phyloP scores from a whole-genome alignment of 345 rosid genomes.

The Lenwebbia sp. region DNA sequence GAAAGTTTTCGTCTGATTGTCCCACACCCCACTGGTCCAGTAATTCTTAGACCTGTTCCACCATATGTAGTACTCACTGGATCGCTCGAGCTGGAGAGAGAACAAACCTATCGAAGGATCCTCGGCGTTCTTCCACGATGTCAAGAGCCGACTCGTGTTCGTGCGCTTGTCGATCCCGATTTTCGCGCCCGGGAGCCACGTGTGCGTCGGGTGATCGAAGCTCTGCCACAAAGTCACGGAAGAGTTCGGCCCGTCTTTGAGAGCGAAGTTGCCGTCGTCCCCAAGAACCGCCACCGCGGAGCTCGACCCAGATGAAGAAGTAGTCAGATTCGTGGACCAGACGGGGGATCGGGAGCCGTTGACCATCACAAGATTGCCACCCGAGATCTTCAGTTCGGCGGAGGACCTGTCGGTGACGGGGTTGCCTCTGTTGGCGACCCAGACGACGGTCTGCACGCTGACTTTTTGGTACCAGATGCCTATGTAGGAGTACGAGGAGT shows the following conservation, averaged over 20 bases:
- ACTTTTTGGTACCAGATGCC: constrained; percentile 56
- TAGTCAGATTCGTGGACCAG: constrained; percentile 57
- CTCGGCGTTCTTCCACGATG: constrained; percentile 50
- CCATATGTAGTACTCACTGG: constrained; percentile 33
- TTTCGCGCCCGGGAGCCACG: constrained; percentile 73
- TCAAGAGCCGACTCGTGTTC: constrained; percentile 19
- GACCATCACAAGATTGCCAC: constrained; percentile 60
- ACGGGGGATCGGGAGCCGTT: constrained; percentile 28
- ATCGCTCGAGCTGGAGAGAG: constrained; percentile 52
- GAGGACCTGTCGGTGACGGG: constrained; percentile 34
- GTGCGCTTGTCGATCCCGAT: constrained; percentile 33
- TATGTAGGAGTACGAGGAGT: constrained; percentile 48
- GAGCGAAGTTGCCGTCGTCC: constrained; percentile 55
- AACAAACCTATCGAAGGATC: constrained; percentile 72
- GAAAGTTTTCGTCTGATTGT: constrained; percentile 20
- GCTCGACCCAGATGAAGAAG: constrained; percentile 13
- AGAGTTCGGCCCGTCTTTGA: constrained; percentile 18
- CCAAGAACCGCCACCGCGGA: constrained; percentile 33
- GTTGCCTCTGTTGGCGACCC: constrained; percentile 76
- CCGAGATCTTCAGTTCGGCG: constrained; percentile 37
- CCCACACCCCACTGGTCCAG: constrained; percentile 74
- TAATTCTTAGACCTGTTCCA: constrained; percentile 40
- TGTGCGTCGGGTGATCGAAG: constrained; percentile 50
- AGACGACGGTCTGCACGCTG: constrained; percentile 21
- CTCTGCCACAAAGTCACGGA: constrained; percentile 53